Percentiles rank a stretch among this genome's conserved stretches.
These are phyloP conservation scores for Talaromyces wortmannii DNA, from an alignment of 495 filamentous ascomycete genomes.

Conservation along the genomic window DNA sequence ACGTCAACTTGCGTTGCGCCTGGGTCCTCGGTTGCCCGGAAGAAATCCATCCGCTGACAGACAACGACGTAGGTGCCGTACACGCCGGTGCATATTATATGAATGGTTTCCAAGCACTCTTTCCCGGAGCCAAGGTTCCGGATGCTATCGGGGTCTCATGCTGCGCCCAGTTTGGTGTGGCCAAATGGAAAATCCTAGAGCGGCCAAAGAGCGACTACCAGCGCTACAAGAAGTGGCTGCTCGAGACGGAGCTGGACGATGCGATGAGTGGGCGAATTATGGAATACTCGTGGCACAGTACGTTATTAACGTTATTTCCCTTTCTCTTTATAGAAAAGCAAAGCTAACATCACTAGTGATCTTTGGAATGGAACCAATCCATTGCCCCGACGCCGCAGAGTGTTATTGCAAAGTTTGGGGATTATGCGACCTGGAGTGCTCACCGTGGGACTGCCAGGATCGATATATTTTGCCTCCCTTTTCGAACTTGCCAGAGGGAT, in stretches of 20 bases:
- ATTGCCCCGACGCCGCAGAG: constrained; percentile 48
- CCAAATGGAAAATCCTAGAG: constrained; percentile 42
- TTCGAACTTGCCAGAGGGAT: constrained; percentile 39
- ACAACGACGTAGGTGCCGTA: constrained; percentile 32
- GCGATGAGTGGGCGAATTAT: constrained; percentile 58
- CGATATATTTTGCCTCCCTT: constrained; percentile 42
- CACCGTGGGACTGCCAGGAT: constrained; percentile 24
- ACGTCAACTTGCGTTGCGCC: constrained; percentile 60
- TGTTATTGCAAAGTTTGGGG: constrained; percentile 64
- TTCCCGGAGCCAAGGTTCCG: constrained; percentile 42
- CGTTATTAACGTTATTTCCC: constrained; percentile 18
- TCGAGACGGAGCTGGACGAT: constrained; percentile 48
- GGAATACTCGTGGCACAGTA: constrained; percentile 70
- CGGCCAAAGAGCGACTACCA: constrained; percentile 47
- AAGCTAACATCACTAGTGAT: constrained; percentile 28
- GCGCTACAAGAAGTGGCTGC: constrained; percentile 52
- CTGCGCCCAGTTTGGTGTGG: constrained; percentile 69
- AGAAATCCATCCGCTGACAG: constrained; percentile 46
- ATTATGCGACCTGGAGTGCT: constrained; percentile 44
- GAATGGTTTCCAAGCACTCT: constrained; percentile 46
- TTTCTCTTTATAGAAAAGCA: not conserved
- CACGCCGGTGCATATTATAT: constrained; percentile 45
- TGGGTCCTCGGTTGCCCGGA: constrained; percentile 56
- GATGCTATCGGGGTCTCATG: constrained; percentile 51
- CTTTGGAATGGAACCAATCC: constrained; percentile 42